Conservation (phyloP, 495 filamentous ascomycete species). For the Oidiodendron maius region DNA sequence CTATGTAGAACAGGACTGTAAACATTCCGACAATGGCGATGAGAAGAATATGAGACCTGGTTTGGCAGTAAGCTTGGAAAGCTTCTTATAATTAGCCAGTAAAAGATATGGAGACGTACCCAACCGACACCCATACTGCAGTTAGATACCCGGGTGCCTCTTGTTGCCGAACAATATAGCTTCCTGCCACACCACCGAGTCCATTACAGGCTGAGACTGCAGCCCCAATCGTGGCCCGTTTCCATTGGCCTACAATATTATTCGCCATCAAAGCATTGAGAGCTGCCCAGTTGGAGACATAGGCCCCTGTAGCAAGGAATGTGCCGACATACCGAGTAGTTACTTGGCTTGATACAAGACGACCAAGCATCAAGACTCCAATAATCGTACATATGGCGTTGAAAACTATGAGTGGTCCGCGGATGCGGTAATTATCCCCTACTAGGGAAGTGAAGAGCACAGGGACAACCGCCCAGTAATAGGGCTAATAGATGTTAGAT, state of each 20-base stretch:
- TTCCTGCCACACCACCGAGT: constrained; percentile 69
- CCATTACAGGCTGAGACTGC: constrained; percentile 67
- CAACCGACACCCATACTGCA: constrained; percentile 67
- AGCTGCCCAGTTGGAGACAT: constrained; percentile 76
- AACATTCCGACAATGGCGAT: constrained; percentile 55
- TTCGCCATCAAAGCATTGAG: constrained; percentile 68
- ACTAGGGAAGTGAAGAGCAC: constrained; percentile 63
- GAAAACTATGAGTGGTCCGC: constrained; percentile 67
- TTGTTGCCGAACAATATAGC: constrained; percentile 61
- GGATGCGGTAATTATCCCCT: constrained; percentile 57
- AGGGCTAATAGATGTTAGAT: too few relatives aligned
- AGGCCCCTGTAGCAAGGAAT: constrained; percentile 71
- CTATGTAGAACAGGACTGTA: too few relatives aligned
- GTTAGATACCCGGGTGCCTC: constrained; percentile 67
- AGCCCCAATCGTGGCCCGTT: constrained; percentile 65
- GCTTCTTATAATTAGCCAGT: neutral
- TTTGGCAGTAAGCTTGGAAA: too few relatives aligned
- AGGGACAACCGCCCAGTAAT: constrained; percentile 69
- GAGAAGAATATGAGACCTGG: constrained; percentile 42
- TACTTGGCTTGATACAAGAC: constrained; percentile 60
- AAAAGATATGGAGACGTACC: constrained; percentile 53
- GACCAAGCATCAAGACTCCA: constrained; percentile 69
- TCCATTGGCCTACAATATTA: constrained; percentile 73
- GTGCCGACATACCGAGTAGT: constrained; percentile 68
- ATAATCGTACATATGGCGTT: constrained; percentile 65